Percentiles rank a stretch among this genome's conserved stretches.
These are phyloP conservation scores for Exutisphaerella laricina DNA, from an alignment of 2,329 filamentous ascomycete species.

Conservation along the genomic window DNA sequence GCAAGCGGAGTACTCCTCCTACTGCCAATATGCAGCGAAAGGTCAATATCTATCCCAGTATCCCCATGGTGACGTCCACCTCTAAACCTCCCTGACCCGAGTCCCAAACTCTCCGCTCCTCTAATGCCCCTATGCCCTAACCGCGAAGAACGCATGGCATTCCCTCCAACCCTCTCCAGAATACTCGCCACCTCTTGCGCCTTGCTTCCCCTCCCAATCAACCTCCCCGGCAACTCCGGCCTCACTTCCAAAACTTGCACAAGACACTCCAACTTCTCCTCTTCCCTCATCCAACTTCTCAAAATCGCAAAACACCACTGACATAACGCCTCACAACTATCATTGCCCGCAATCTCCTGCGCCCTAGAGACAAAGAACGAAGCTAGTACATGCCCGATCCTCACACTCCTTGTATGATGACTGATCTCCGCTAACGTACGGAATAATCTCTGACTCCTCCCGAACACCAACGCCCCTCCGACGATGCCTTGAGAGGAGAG, in stretches of 20 bases:
- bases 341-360: constrained; percentile 2
- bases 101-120: background rate
- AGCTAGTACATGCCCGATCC: constrained; percentile 8
- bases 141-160: background rate
- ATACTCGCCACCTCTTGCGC: constrained; percentile 6
- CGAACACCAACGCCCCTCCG: constrained; percentile 2
- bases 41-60: background rate
- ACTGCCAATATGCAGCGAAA: constrained; percentile 2
- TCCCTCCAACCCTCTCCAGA: background rate
- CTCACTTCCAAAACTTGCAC: constrained; percentile 3
- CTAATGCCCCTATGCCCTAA: background rate
- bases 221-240: constrained; percentile 7
- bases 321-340: constrained; percentile 3
- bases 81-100: background rate
- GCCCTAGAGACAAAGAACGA: constrained; percentile 8
- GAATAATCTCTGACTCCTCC: constrained; percentile 10
- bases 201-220: constrained; percentile 8
- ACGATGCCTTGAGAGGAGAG: background rate
- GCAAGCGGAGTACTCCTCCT: background rate
- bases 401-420: constrained; percentile 5
- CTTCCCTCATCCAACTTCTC: constrained; percentile 1
- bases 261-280: constrained; percentile 8
- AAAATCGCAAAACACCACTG: constrained; percentile 14
- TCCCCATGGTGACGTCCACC: background rate
- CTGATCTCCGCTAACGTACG: constrained; percentile 9